These are phyloP conservation scores for Neurospora crassa DNA, from an alignment of 2,329 filamentous ascomycete species.

Conservation along the genomic window DNA sequence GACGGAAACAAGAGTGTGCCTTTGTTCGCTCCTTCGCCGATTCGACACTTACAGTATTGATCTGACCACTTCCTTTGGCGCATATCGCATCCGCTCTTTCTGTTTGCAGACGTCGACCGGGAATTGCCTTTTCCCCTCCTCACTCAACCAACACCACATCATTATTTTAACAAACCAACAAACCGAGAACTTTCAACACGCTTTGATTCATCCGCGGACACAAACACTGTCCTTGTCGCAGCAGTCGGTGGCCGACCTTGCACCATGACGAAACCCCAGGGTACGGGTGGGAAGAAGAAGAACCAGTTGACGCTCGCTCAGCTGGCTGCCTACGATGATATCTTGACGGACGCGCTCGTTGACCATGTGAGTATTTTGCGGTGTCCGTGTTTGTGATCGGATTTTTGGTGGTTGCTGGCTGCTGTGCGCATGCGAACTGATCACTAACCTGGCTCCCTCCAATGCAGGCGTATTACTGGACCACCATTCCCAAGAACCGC, in stretches of 20 bases:
- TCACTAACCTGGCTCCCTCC: neutral
- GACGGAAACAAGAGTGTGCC: neutral
- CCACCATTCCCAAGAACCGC: conserved; percentile 87
- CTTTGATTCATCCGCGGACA: too few relatives aligned
- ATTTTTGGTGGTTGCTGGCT: neutral
- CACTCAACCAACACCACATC: neutral
- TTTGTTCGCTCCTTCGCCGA: conserved; percentile 8
- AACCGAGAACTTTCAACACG: too few relatives aligned
- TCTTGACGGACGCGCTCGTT: conserved; percentile 87
- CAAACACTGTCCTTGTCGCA: neutral
- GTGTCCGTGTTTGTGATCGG: neutral
- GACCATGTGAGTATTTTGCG: conserved; percentile 59
- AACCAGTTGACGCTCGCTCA: conserved; percentile 76
- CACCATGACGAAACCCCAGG: conserved; percentile 14
- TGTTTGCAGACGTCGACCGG: neutral
- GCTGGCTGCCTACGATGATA: conserved; percentile 87
- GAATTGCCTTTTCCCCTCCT: neutral
- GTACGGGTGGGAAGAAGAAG: conserved; percentile 45
- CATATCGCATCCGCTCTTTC: neutral
- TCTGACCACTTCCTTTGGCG: neutral
- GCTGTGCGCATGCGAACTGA: neutral
- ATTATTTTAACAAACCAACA: too few relatives aligned
- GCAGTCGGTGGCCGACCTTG: neutral
- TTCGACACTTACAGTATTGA: neutral
- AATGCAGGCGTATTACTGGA: conserved; percentile 85